Percentiles rank a stretch among this genome's conserved stretches.
Conservation (phyloP, 257 asterid species). For the Misopates orontium region DNA sequence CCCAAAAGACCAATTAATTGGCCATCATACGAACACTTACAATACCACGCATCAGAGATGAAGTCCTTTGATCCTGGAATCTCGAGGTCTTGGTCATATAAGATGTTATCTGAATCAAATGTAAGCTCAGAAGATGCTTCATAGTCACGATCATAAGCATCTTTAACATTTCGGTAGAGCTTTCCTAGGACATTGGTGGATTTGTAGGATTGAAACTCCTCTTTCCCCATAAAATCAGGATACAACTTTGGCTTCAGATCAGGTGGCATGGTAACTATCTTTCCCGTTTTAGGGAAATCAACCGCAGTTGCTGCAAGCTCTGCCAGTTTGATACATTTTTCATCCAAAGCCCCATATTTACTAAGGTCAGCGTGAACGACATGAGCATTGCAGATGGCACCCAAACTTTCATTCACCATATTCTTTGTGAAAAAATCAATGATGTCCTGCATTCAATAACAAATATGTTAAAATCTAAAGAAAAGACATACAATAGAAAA, state of each 20-base stretch:
- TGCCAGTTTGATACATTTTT: constrained; percentile 80
- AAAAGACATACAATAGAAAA: not conserved
- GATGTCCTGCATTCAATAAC: constrained; percentile 59
- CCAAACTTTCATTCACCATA: constrained; percentile 84
- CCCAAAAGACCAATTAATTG: constrained; percentile 74
- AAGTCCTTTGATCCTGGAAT: constrained; percentile 49
- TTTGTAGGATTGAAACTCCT: constrained; percentile 57
- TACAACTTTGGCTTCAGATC: constrained; percentile 68
- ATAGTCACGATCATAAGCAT: constrained; percentile 42
- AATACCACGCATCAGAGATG: constrained; percentile 62
- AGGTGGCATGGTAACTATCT: constrained; percentile 59
- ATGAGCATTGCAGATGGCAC: constrained; percentile 92
- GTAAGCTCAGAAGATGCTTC: constrained; percentile 32
- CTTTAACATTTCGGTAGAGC: constrained; percentile 68
- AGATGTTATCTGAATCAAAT: constrained; percentile 30
- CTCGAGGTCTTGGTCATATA: constrained; percentile 65
- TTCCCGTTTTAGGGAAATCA: constrained; percentile 95
- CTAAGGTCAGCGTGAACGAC: constrained; percentile 93
- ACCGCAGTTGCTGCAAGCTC: constrained; percentile 93
- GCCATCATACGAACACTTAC: constrained; percentile 68
- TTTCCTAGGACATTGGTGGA: constrained; percentile 68
- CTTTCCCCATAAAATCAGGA: constrained; percentile 94
- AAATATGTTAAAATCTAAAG: constrained; percentile 9
- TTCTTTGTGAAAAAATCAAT: constrained; percentile 65
- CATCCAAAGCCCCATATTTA: constrained; percentile 77